Evolutionary conservation across 441 rosid genomes (phyloP), one percentile per base, ranked within the genome.

Genomic region (Pelargonium cotyledonis): DNA sequence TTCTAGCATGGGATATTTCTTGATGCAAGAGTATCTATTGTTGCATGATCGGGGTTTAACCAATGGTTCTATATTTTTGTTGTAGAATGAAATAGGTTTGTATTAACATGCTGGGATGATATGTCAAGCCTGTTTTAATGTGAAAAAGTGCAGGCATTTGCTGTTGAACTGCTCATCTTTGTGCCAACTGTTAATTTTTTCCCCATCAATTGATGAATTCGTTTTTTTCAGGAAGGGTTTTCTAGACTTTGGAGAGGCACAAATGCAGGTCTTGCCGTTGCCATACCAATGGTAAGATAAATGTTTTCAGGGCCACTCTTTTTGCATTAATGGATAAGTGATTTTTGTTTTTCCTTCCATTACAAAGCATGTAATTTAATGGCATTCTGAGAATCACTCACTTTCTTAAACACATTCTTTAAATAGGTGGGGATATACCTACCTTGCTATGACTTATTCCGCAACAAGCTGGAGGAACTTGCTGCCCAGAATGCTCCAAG

Each of bases 181-280:
- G 63, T 47, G 43, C 35, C 47, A 26, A 43, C 71, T 40, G 51
- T 66, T 8, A 35, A 12, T 63, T 23, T 58, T 47, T 19, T 65
- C 6, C 2, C 70, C 68, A 46, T 77, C 43, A 16, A 43, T 58
- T 46, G 62, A 16, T 55, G 19, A 16, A 5, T 68, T 47, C 46
- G 46, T 35, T 44, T 77, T 74, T 62, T 77, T 72, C 86, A 95
- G 99, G 98, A 95, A 76, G 99, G 99, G 65, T 66, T 92, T 70
- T 67, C 80, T 60, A 91, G 97, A 81, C 80, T 95, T 10, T 95
- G 99, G 99, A 86, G 97, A 83, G 99, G 99, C 68, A 95, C 98
- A 47, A 90, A 95, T 82, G 99, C 99, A 21, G 97, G 92, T 71
- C 84, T 95, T 55, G 98, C 95, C 26, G 73, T 95, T 76, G 97